Evolutionary conservation across 768 basidiomycete genomes (phyloP).

Genomic region (Austroboletus festivus): DNA sequence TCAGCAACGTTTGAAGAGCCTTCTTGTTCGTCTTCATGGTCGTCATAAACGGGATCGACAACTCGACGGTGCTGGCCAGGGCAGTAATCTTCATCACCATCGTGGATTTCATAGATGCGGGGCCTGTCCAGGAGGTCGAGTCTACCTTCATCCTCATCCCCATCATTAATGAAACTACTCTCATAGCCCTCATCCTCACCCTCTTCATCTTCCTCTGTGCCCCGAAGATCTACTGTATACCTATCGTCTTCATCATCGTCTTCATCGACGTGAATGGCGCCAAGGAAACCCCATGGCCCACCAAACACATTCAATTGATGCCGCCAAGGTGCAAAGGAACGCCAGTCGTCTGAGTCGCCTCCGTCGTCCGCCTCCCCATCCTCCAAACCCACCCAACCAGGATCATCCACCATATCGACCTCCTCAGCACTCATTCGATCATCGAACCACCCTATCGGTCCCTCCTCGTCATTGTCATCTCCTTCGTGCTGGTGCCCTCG

Average conservation of each 20-base stretch:
- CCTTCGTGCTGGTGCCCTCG: constrained; percentile 42
- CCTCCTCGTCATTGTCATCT: constrained; percentile 27
- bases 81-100: constrained; percentile 9
- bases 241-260: constrained; percentile 17
- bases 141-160: constrained; percentile 20
- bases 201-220: constrained; percentile 11
- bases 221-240: constrained; percentile 4
- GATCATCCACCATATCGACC: constrained; percentile 28
- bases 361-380: constrained; percentile 34
- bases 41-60: constrained; percentile 16
- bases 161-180: constrained; percentile 58
- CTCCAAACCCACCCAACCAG: constrained; percentile 33
- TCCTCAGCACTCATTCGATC: constrained; percentile 38
- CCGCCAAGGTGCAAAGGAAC: constrained; percentile 18
- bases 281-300: constrained; percentile 17
- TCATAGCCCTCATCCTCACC: constrained; percentile 43
- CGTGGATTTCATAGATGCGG: constrained; percentile 26
- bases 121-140: constrained; percentile 1
- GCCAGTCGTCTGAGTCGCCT: constrained; percentile 24
- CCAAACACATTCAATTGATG: constrained; percentile 12
- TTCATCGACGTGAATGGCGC: constrained; percentile 19
- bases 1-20: background rate
- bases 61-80: background rate
- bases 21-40: constrained; percentile 6
- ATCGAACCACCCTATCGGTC: constrained; percentile 32